Evolutionary conservation across 2,329 filamentous ascomycete species (phyloP), one percentile per base, ranked within the genome.

Genomic region (Graphiopsis chlorocephala): DNA sequence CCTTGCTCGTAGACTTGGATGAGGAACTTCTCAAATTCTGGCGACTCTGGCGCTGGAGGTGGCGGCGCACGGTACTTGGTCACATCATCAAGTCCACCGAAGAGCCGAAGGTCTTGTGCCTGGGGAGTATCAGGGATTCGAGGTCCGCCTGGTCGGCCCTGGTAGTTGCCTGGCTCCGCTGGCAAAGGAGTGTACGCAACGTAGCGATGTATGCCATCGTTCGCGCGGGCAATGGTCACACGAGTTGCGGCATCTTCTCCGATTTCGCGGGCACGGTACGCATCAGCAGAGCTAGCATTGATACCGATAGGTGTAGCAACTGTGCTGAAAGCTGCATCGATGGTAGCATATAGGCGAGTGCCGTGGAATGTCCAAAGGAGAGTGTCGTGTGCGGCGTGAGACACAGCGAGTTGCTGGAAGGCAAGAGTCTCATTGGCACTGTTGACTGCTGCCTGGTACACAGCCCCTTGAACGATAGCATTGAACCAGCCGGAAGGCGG

Each of bases 321-420:
- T 33, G 68, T 65, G 25, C 66, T 66, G 35, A 72, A 64, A 17
- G 65, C 63, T n/a, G 68, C 64, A 61, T 70, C 67, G n/a, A 69
- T 69, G 45, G 70, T 68, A 5, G 68, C 69, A 53, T 72, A 74
- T 42, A 69, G 66, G 17, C 72, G 68, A 8, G 71, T 73, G 29
- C 73, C 72, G 38, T 74, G 73, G 38, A 73, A 74, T 1, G 65
- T 68, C 71, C 71, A 73, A 5, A 68, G 65, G 8, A 75, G 68
- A 56, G 67, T 62, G 48, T 75, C 69, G 45, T 75, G 73, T 14
- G 73, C 73, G 3, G 72, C 72, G 55, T 74, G 68, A 17, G 72
- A 73, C 26, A 74, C 72, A 35, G 72, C 72, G 10, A 74, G 65
- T 45, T 74, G 72, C 63, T 72, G 72, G 62, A 72, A 74, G 14